Base-by-base conservation (phyloP, 805 yeast species). In the Saccharomyces mikatae region DNA sequence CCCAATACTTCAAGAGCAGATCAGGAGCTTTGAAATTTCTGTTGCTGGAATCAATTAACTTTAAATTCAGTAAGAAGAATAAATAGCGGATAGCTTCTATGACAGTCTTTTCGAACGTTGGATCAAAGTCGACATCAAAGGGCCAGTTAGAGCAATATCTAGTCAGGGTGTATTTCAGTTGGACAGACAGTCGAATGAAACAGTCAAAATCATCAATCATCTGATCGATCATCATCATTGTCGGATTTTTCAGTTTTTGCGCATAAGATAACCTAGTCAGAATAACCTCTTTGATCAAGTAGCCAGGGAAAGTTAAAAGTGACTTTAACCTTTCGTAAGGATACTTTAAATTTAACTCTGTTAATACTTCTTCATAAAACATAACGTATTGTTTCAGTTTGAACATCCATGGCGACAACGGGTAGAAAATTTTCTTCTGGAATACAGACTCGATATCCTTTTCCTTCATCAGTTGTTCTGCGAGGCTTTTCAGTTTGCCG, bases 141-240 rank as follows among this genome's bases (percentile, higher is more conserved):
- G 83, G 78, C 96, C 96, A 90, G 6, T 80, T 79, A 3, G 69
- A 67, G 59, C 81, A 76, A 61, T 82, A 85, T 49, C 80, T 84
- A 28, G 77, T 71, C 49, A 86, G 79, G 0, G 89, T 82, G 54
- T 80, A 81, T 65, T 89, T 84, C 51, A 90, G 80, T 59, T 82
- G 86, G 17, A 89, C 76, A 0, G 96, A 91, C 32, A 90, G 74
- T 49, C 80, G 78, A 54, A 92, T 80, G 66, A 89, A 89, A 1
- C 84, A 78, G 60, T 84, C 84, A 66, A 92, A 86, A 67, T 89
- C 96, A 48, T 82, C 90, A 57, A 92, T 80, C 79, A 89, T 86
- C 71, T 92, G 97, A 69, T 94, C 99, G 61, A 94, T 88, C 84
- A 89, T 88, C 90, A 89, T 87, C 83, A 91, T 81, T 0, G 97